Percentiles rank a stretch among this genome's conserved stretches.
Evolutionary conservation across 2,329 filamentous ascomycete species (phyloP).

Genomic region (Penicillium italicum): DNA sequence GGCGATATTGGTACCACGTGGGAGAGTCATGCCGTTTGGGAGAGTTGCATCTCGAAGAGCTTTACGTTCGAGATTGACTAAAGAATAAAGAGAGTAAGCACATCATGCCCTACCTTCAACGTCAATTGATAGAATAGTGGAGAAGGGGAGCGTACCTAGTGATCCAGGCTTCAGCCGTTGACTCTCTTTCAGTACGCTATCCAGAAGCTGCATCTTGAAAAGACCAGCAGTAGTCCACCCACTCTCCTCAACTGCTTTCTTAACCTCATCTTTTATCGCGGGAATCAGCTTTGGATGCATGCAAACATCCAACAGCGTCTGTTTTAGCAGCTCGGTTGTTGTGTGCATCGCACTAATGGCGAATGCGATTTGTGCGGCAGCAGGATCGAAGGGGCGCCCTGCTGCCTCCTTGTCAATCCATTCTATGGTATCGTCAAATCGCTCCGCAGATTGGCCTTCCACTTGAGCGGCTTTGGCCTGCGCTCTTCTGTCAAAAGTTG

Average conservation of each 20-base stretch:
- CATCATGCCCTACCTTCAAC: too few relatives aligned
- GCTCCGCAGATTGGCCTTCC: too few relatives aligned
- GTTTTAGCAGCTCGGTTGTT: conserved; percentile 8
- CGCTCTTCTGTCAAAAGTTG: not conserved
- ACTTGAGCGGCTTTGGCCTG: too few relatives aligned
- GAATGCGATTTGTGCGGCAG: conserved; percentile 14
- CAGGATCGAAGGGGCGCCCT: conserved; percentile 13
- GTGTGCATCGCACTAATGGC: conserved; percentile 17
- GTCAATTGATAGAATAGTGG: too few relatives aligned
- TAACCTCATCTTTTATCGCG: conserved; percentile 8
- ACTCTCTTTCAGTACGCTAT: conserved; percentile 19
- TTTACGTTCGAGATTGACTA: not conserved
- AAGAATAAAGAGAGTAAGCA: not conserved
- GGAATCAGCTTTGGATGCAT: not conserved
- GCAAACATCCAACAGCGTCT: not conserved
- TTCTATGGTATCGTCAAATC: conserved; percentile 19
- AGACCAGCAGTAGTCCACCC: conserved; percentile 11
- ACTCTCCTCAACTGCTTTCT: conserved; percentile 1
- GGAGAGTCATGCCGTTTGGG: not conserved
- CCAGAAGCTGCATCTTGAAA: conserved; percentile 20
- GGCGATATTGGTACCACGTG: not conserved
- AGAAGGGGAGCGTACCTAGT: too few relatives aligned
- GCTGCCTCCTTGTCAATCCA: conserved; percentile 15
- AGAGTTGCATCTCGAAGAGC: not conserved
- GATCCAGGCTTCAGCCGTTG: conserved; percentile 12